Conservation (phyloP, 2,329 filamentous ascomycete species). For the Cryphonectria parasitica region DNA sequence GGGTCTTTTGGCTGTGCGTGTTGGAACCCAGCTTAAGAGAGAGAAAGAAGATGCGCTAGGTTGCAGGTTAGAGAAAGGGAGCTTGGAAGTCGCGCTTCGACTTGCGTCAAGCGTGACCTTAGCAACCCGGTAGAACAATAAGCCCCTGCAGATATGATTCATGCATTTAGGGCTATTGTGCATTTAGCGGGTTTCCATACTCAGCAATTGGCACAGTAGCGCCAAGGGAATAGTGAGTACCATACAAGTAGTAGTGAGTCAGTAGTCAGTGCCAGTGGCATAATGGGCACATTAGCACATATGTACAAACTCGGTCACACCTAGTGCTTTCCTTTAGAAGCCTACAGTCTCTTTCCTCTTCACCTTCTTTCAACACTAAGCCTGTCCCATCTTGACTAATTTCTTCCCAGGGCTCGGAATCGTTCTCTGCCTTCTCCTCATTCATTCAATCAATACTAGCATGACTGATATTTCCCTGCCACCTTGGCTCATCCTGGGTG, state of each 20-base stretch:
- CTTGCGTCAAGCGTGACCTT: constrained; percentile 1
- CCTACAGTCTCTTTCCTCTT: too few relatives aligned
- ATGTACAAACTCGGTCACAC: too few relatives aligned
- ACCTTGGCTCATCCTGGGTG: too few relatives aligned
- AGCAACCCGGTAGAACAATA: constrained; percentile 12
- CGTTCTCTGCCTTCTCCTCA: too few relatives aligned
- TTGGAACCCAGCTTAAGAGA: neutral
- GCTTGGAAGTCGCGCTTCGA: neutral
- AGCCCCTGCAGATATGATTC: neutral
- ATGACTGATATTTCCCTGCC: neutral
- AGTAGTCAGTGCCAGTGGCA: neutral
- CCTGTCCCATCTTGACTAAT: neutral
- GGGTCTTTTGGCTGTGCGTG: neutral
- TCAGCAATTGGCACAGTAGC: neutral
- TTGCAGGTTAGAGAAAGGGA: constrained; percentile 3
- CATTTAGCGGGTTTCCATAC: neutral
- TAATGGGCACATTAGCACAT: too few relatives aligned
- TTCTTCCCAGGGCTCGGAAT: neutral
- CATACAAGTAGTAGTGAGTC: too few relatives aligned
- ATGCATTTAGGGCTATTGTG: constrained; percentile 1
- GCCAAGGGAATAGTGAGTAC: neutral
- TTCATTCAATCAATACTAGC: too few relatives aligned
- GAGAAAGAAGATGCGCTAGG: neutral
- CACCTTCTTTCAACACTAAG: too few relatives aligned
- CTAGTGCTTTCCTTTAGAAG: too few relatives aligned